Base-by-base conservation (phyloP, 2,329 filamentous ascomycete species). In the Pseudogymnoascus sp. region DNA sequence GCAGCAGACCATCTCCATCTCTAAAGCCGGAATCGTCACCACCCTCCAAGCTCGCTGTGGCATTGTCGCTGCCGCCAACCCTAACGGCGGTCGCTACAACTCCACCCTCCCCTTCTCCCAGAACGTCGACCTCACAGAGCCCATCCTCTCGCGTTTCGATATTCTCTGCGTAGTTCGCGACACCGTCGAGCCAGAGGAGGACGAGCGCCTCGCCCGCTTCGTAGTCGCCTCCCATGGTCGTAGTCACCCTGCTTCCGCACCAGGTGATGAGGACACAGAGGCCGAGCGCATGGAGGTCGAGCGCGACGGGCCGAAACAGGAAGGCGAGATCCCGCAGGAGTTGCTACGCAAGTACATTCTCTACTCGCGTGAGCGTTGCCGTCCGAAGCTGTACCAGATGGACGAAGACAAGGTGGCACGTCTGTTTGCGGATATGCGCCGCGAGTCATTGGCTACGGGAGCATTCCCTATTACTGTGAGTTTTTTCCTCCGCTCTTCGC, bases 1-100 rank as follows among this genome's bases (percentile, higher is more conserved):
- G 74, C 94, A 99, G 74, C 94, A 99, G 75, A 99, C 94, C 1
- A 99, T 99, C 66, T 97, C 92, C 63, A 99, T 99, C 70, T 96
- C 91, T 65, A 99, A 99, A 73, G 94, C 94, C 0, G 94, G 94
- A 74, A 99, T 99, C 63, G 94, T 99, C 41, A 99, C 94, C 0
- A 97, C 94, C 0, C 79, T 99, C 0, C 92, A 99, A 73, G 94
- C 94, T 41, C 88, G 94, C 37, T 99, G 94, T 72, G 91, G 92
- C 59, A 95, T 99, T 66, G 91, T 99, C 65, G 94, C 94, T 13
- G 94, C 94, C 1, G 94, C 94, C 67, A 99, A 99, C 74, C 94
- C 94, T 0, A 92, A 95, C 62, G 92, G 92, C 52, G 94, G 94
- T 19, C 89, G 94, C 45, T 99, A 99, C 77, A 97, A 97, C 75